These are phyloP conservation scores for Deakozyma indianensis DNA, from an alignment of 805 yeast species.

Conservation along the genomic window DNA sequence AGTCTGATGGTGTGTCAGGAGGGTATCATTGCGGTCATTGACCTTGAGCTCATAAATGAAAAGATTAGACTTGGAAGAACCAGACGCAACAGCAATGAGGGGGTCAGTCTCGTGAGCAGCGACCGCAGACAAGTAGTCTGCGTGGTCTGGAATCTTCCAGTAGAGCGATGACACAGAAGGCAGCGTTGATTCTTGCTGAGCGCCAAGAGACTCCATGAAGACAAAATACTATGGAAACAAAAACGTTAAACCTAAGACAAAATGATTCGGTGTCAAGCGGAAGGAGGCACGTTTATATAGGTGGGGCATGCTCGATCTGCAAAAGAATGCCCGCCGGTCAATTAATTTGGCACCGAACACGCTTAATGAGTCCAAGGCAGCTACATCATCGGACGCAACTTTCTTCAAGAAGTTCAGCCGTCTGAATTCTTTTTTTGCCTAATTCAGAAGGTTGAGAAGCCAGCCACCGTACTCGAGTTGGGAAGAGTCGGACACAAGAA, in stretches of 20 bases:
- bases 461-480: too few species aligned
- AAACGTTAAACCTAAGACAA: too few species aligned
- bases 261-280: too few species aligned
- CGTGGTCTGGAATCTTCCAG: constrained; percentile 25
- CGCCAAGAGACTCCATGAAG: too few species aligned
- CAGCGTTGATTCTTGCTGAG: too few species aligned
- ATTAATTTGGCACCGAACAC: neutral
- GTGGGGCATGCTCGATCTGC: too few species aligned
- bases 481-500: too few species aligned
- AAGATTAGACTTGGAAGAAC: constrained; percentile 30
- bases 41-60: constrained; percentile 38
- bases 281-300: too few species aligned
- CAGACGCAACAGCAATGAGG: constrained; percentile 42
- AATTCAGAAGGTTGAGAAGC: neutral
- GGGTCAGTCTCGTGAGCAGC: constrained; percentile 24
- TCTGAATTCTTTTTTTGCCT: neutral
- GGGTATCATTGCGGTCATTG: constrained; percentile 16
- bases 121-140: constrained; percentile 20
- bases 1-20: constrained; percentile 44
- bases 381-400: neutral
- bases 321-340: constrained; percentile 1
- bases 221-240: too few species aligned
- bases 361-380: neutral
- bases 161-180: constrained; percentile 14
- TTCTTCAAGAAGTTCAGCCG: neutral